Base-by-base conservation (phyloP, 2,329 filamentous ascomycete species). In the Talaromyces sp. region DNA sequence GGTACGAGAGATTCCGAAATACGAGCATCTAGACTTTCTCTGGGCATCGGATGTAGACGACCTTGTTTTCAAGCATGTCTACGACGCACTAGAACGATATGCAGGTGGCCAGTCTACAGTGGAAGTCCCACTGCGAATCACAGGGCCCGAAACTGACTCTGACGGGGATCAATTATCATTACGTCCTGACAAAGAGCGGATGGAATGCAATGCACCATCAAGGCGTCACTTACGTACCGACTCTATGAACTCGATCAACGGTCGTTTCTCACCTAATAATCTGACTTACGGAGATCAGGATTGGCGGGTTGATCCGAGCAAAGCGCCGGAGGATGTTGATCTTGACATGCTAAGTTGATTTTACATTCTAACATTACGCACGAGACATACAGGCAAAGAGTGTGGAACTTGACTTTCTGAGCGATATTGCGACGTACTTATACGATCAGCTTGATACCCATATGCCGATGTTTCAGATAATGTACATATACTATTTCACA, bases 11-110 rank as follows among this genome's bases (percentile, higher is more conserved):
- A 91, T 99, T 49, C 88, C 90, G 0, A 92, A 96, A 75, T 99
- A 97, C 76, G 95, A 99, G 77, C 95, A 99, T 77, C 86, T 99
- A 27, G 95, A 99, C 77, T 97, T 99, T 72, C 83, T 99, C 0
- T 99, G 95, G 95, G 95, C 91, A 0, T 84, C 87, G 43, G 93
- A 97, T 72, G 91, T 96, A 6, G 86, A 96, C 70, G 82, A 84
- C 0, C 87, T 93, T 61, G 94, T 98, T 2, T 97, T 97, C 73
- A 91, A 89, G 17, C 92, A 96, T 74, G 92, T 99, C 1, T 93
- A 97, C 69, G 90, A 96, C 71, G 93, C 95, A 0, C 82, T 99
- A 10, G 88, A 96, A 67, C 89, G 84, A 70, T 92, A 85, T 60
- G 70, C 73, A 17, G 22, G 63, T n/a, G 63, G 67, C 15, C 34